These are phyloP conservation scores for Hymenoscyphus fraxineus DNA, from an alignment of 2,329 filamentous ascomycete genomes.

Conservation along the genomic window DNA sequence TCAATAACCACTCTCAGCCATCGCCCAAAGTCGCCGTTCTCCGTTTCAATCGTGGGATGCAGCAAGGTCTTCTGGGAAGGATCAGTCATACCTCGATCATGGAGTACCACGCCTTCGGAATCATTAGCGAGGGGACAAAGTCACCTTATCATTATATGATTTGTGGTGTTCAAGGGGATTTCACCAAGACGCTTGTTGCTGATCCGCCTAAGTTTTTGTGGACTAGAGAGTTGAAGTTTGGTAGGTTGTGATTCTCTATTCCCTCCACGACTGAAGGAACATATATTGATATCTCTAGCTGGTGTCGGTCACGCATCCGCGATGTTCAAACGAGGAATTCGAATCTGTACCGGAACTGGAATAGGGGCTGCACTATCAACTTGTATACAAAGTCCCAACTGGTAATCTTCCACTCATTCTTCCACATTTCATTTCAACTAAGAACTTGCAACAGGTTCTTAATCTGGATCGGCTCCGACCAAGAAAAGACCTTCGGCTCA, in stretches of 20 bases:
- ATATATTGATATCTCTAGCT: constrained; percentile 32
- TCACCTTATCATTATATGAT: constrained; percentile 41
- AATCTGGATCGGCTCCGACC: constrained; percentile 43
- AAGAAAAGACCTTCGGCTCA: constrained; percentile 41
- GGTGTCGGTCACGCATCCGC: constrained; percentile 42
- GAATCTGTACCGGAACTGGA: constrained; percentile 41
- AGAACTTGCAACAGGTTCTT: constrained; percentile 36
- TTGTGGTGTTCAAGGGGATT: constrained; percentile 42
- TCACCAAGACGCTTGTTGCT: constrained; percentile 39
- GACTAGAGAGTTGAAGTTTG: constrained; percentile 41
- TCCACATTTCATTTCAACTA: constrained; percentile 2
- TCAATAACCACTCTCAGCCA: constrained; percentile 33
- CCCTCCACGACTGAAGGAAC: neutral
- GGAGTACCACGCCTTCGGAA: constrained; percentile 43
- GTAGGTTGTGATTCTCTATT: constrained; percentile 26
- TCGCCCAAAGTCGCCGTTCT: constrained; percentile 42
- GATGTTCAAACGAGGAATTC: constrained; percentile 42
- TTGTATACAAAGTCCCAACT: constrained; percentile 40
- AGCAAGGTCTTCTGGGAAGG: constrained; percentile 41
- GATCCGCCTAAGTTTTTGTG: constrained; percentile 40
- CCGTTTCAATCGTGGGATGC: constrained; percentile 40
- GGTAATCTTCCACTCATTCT: constrained; percentile 25
- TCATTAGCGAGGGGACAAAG: constrained; percentile 40
- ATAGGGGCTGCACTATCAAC: constrained; percentile 42
- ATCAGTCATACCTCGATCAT: constrained; percentile 42